Evolutionary conservation across 192 early-diverging fungal genomes (phyloP), one percentile per base, ranked within the genome.

Genomic region (Backusella sp.): DNA sequence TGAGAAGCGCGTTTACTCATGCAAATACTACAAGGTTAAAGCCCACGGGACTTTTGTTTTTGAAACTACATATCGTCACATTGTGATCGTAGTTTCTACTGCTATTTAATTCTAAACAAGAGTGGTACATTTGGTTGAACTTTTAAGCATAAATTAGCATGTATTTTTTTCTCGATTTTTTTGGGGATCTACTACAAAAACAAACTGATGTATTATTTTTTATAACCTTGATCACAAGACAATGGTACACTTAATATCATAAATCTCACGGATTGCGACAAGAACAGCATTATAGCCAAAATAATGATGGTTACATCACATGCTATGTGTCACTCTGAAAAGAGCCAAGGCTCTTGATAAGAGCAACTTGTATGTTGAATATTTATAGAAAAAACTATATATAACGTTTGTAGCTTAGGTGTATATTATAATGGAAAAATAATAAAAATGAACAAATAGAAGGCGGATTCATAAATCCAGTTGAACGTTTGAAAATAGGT

Each of bases 211-310:
- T 19, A n/a, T 19, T 49, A 19, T 49, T 44, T 17, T 17, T 44
- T 44, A 15, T 44, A 15, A 17, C 52, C 19, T 53, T 6, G n/a
- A 53, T 53, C 52, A 53, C 52, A 53, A 53, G 52, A 53, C 52
- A 21, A 53, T 53, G n/a, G 19, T 53, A 53, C 52, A 53, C 17
- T 53, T n/a, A 53, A 53, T 53, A 56, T 56, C 53, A 56, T 53
- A 56, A 56, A 21, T 56, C 53, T 56, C 53, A 56, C 53, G 53
- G 53, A 56, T 56, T n/a, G 53, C 53, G 53, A 56, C 53, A 56
- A 56, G 21, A 9, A 21, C 19, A 56, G 2, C 53, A 21, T 21
- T 56, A 56, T 44, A 44, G 0, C 42, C 42, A 9, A 21, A 56
- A 56, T 21, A 56, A 56, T 21, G 21, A 9, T 56, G n/a, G 19